Conservation (phyloP, 2,329 filamentous ascomycete genomes). For the Alternaria panax region DNA sequence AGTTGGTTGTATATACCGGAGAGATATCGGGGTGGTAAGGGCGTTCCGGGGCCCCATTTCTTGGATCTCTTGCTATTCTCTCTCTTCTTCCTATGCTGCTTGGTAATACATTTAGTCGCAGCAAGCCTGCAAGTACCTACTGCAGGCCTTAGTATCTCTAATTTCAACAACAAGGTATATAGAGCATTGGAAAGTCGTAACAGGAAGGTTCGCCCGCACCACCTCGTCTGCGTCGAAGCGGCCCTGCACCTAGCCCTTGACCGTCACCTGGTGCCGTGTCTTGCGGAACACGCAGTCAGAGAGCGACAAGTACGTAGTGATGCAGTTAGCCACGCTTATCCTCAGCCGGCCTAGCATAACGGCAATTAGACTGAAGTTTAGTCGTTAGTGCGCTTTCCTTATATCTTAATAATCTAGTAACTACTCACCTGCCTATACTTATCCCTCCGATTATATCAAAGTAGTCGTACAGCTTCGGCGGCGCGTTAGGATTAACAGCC, state of each 20-base stretch:
- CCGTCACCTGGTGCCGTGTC: conserved; percentile 13
- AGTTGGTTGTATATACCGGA: too few relatives aligned
- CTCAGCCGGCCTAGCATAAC: conserved; percentile 16
- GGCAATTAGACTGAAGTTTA: conserved; percentile 14
- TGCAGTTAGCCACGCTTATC: conserved; percentile 15
- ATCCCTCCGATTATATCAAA: conserved; percentile 15
- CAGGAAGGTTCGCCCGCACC: conserved; percentile 11
- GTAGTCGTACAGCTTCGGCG: conserved; percentile 19
- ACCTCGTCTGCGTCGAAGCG: conserved; percentile 30
- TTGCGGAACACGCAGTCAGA: conserved; percentile 23
- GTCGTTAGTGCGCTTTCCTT: not conserved
- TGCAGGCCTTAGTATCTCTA: too few relatives aligned
- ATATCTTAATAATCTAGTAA: not conserved
- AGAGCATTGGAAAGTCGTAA: too few relatives aligned
- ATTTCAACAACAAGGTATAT: too few relatives aligned
- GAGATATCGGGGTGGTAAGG: too few relatives aligned
- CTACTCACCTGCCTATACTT: conserved; percentile 8
- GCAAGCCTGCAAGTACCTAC: too few relatives aligned
- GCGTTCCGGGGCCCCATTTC: too few relatives aligned
- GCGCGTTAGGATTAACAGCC: conserved; percentile 9
- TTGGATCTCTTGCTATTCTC: too few relatives aligned
- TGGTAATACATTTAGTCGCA: too few relatives aligned
- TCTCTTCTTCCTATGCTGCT: too few relatives aligned
- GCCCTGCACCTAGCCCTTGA: conserved; percentile 23
- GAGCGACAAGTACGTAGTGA: conserved; percentile 2